Conservation (phyloP, 345 rosid species). For the Angophora floribunda region DNA sequence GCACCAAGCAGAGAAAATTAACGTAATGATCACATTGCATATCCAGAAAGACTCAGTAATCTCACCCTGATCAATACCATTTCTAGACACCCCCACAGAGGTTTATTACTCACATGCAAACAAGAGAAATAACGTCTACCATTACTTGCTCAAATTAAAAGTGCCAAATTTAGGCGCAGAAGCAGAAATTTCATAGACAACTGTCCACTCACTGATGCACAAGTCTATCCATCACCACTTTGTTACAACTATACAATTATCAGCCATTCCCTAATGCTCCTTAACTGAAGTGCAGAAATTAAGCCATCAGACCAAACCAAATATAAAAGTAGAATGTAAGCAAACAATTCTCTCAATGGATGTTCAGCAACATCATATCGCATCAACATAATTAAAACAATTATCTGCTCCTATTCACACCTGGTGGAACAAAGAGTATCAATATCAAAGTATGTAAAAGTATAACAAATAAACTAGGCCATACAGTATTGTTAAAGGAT, state of each 20-base stretch:
- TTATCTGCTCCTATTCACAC: background rate
- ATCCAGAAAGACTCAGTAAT: background rate
- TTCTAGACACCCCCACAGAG: background rate
- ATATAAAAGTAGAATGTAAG: background rate
- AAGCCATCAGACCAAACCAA: background rate
- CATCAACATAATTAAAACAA: background rate
- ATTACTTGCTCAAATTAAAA: background rate
- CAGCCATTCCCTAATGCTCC: background rate
- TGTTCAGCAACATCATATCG: background rate
- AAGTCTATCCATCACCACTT: background rate
- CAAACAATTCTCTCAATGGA: background rate
- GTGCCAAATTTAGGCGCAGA: background rate
- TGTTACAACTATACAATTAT: background rate
- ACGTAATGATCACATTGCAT: background rate
- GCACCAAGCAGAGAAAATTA: conserved; percentile 12
- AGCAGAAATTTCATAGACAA: background rate
- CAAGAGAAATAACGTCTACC: background rate
- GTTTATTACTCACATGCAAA: background rate
- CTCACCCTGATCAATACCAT: background rate
- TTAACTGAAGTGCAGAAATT: background rate
- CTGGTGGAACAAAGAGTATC: background rate
- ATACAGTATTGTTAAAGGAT: background rate
- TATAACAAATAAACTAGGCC: background rate
- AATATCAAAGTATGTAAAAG: background rate
- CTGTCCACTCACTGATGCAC: background rate